Base-by-base conservation (phyloP, 768 basidiomycete species). In the Amanita phalloides region DNA sequence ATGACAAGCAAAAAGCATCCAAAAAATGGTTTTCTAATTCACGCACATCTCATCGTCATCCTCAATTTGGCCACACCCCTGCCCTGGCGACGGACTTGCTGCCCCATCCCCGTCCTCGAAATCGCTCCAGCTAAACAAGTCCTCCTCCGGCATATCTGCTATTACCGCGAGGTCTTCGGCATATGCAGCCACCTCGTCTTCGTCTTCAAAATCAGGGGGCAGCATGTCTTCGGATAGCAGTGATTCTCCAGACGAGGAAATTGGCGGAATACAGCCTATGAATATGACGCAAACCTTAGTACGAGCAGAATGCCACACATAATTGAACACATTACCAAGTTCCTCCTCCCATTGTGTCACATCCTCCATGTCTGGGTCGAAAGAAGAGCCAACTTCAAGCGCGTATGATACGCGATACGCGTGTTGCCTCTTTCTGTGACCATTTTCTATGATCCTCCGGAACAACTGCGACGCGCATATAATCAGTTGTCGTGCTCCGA, bases 311-410 rank as follows among this genome's bases (percentile, higher is more conserved):
- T 11, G 21, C 35, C 3, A 6, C 25, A 7, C 4, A 33, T 14
- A 9, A 11, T 28, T 7, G 7, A 52, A 45, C 33, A 4, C 7
- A 38, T 42, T 42, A 36, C 43, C 20, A 37, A 85, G 59, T 42
- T 78, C 78, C 26, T 64, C 58, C 61, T 86, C 84, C 84, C 83
- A 86, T n/a, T 62, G 59, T 20, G 57, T 66, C 3, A 76, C 62
- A 52, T 86, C 83, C 32, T 88, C 83, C 59, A 86, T 65, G 61
- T 79, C 78, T 4, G 86, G 86, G 60, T 88, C 86, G 53, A 86
- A 78, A 1, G 86, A 87, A 13, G 84, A 85, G 4, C 86, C 86
- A 3, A 88, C 84, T 53, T 86, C 84, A 14, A 68, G 61, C 25
- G 77, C 73, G 54, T 83, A 88, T 1, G 84, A 86, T 2, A 84